phyloP scores from a whole-genome alignment of 2,329 filamentous ascomycete genomes.

The Fusarium subglutinans region DNA sequence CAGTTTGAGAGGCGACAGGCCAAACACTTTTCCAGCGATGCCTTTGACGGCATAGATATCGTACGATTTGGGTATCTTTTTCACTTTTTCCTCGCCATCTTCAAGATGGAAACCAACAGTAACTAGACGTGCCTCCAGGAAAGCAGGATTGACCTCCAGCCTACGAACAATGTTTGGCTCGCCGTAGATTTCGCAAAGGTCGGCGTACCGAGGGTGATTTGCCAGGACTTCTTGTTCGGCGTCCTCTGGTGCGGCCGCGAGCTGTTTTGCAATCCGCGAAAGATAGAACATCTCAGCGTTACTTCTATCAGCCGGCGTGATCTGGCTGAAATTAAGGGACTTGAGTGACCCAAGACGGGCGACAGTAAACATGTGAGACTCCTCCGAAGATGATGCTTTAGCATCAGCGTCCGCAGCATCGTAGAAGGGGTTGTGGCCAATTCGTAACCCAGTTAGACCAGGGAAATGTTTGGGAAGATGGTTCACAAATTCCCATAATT shows the following conservation, averaged over 20 bases:
- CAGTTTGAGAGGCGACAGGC: constrained; percentile 69
- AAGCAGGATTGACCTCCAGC: constrained; percentile 74
- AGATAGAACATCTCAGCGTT: constrained; percentile 97
- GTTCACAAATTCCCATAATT: constrained; percentile 79
- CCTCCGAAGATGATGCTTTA: constrained; percentile 69
- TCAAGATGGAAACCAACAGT: constrained; percentile 63
- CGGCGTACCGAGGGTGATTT: constrained; percentile 75
- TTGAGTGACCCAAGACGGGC: constrained; percentile 75
- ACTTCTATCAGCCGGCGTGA: constrained; percentile 77
- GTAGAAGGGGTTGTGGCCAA: constrained; percentile 89
- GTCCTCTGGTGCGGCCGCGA: constrained; percentile 67
- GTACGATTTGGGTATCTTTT: constrained; percentile 76
- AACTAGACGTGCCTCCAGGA: constrained; percentile 81
- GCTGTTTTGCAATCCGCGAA: constrained; percentile 79
- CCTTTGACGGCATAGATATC: constrained; percentile 86
- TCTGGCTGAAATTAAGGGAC: constrained; percentile 76
- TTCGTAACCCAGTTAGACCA: constrained; percentile 76
- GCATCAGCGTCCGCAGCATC: constrained; percentile 55
- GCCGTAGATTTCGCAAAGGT: constrained; percentile 80
- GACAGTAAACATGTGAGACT: constrained; percentile 89
- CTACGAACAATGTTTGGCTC: constrained; percentile 70
- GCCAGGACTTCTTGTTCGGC: constrained; percentile 64
- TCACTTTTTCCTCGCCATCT: constrained; percentile 43
- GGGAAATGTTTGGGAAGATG: constrained; percentile 74
- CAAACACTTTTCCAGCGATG: constrained; percentile 77